phyloP scores from a whole-genome alignment of 164 flowering plant genomes.

The Aristolochia californica region DNA sequence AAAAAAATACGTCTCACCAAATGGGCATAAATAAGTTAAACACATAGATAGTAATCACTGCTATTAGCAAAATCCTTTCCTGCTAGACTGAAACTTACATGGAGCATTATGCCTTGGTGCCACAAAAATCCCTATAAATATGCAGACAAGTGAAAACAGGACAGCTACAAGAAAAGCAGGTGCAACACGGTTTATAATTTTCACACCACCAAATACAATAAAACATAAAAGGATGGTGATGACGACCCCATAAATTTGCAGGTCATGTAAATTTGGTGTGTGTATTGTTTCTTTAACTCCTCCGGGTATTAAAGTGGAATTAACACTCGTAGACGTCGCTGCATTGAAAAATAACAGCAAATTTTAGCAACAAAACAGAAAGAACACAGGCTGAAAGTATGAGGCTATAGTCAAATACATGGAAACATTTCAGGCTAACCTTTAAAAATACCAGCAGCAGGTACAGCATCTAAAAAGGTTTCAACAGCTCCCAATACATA shows the following conservation, averaged over 20 bases:
- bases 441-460: constrained; percentile 84
- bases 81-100: constrained; percentile 28
- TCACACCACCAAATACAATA: constrained; percentile 98
- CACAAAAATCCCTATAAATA: constrained; percentile 60
- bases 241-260: constrained; percentile 91
- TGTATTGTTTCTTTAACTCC: constrained; percentile 32
- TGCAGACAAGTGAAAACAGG: constrained; percentile 74
- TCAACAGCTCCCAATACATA: constrained; percentile 99
- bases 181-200: constrained; percentile 95
- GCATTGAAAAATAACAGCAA: constrained; percentile 18
- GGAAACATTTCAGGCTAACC: constrained; percentile 41
- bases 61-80: not conserved
- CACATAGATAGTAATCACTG: not conserved
- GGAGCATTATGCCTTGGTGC: constrained; percentile 55
- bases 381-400: not conserved
- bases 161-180: constrained; percentile 96
- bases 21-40: not conserved
- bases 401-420: too few relatives aligned
- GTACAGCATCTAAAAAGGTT: constrained; percentile 89
- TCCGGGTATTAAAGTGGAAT: constrained; percentile 37
- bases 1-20: not conserved
- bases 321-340: constrained; percentile 65
- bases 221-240: constrained; percentile 86
- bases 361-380: not conserved
- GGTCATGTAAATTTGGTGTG: constrained; percentile 79